Base-by-base conservation (phyloP, 2,329 filamentous ascomycete species). In the Penicillium vulpinum region DNA sequence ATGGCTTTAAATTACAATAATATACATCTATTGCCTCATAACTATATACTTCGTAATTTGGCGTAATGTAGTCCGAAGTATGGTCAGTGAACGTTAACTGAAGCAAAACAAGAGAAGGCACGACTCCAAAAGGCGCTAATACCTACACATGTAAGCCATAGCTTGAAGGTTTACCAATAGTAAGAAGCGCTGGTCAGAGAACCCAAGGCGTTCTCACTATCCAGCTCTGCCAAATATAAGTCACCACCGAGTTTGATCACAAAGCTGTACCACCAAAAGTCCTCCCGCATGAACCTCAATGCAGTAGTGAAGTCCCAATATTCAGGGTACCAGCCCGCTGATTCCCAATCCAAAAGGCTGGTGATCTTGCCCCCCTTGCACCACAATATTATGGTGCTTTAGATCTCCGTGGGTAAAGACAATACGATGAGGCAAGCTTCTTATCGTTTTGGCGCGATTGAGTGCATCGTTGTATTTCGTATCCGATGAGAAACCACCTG, bases 401-500 rank as follows among this genome's bases (percentile, higher is more conserved):
- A 67, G 26, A 60, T 67, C 60, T 33, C 63, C 57, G 21, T 67
- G 63, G 11, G 60, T 64, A 52, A 67, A 67, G 28, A 70, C 63
- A 48, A 70, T 59, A 3, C 58, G 51, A 61, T 71, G 69, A 10
- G 39, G 41, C 26, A 61, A 47, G 8, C 50, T 47, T 9, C 55
- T 35, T 36, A 71, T 67, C 33, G 33, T 26, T 51, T 56, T 66
- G 8, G 63, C 65, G 11, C 56, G 40, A 46, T 46, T 56, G 16
- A 69, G 47, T 24, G 54, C 62, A 46, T 65, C 52, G 18, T 69
- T 55, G 46, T 70, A 70, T 51, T 56, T 61, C 29, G 58, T 50
- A 18, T 58, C 59, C 1, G 65, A 67, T 54, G 45, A 38, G 45
- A 70, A 68, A 13, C 59, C 60, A 52, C 65, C 62, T 13, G 57